Conservation (phyloP, 2,329 filamentous ascomycete species). For the Podosphaera xanthii region DNA sequence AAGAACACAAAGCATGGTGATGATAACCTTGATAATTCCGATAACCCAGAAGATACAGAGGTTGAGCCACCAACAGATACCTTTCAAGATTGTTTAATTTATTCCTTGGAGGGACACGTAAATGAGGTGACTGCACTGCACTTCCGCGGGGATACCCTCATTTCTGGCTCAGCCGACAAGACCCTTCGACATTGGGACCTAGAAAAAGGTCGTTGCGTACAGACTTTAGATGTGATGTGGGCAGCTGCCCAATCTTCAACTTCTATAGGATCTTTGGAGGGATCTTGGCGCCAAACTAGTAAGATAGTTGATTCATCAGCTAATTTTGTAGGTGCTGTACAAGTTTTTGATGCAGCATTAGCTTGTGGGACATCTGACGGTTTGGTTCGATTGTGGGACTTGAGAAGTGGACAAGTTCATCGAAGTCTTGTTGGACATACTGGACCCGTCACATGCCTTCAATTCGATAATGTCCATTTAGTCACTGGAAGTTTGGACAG, state of each 20-base stretch:
- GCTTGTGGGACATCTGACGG: slow-evolving; percentile 94
- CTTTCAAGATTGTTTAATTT: slow-evolving; percentile 77
- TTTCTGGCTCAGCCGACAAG: slow-evolving; percentile 93
- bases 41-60: slow-evolving; percentile 42
- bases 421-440: slow-evolving; percentile 89
- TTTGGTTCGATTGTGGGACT: slow-evolving; percentile 91
- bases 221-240: slow-evolving; percentile 95
- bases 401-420: slow-evolving; percentile 91
- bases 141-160: slow-evolving; percentile 69
- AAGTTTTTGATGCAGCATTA: slow-evolving; percentile 87
- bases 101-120: slow-evolving; percentile 71
- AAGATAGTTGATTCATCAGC: slow-evolving; percentile 44
- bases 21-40: slow-evolving; percentile 44
- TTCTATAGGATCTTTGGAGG: slow-evolving; percentile 36
- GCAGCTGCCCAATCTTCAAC: slow-evolving; percentile 75
- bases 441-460: slow-evolving; percentile 75
- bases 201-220: slow-evolving; percentile 87
- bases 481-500: slow-evolving; percentile 84
- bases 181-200: slow-evolving; percentile 95
- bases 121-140: slow-evolving; percentile 87
- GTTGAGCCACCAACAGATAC: slow-evolving; percentile 54
- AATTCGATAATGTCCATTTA: slow-evolving; percentile 88
- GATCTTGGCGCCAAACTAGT: slow-evolving; percentile 47
- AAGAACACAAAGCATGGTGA: slow-evolving; percentile 37
- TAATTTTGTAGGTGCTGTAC: slow-evolving; percentile 82